Percentiles rank a stretch among this genome's conserved stretches.
Evolutionary conservation across 306 rosid genomes (phyloP).

Genomic region (Castanea crenata): DNA sequence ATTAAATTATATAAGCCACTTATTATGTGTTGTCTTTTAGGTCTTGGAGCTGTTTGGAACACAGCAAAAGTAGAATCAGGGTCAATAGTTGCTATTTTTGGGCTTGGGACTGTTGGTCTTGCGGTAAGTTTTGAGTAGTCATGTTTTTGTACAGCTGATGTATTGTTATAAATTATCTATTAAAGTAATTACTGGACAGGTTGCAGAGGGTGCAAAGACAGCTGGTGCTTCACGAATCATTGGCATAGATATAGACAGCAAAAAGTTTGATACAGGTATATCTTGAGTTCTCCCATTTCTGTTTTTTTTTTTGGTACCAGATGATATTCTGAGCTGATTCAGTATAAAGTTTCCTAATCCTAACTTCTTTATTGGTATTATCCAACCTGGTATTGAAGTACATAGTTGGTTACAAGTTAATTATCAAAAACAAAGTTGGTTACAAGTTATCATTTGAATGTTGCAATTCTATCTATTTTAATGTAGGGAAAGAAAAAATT

Average conservation of each 20-base stretch:
- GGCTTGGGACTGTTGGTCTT: slow-evolving; percentile 94
- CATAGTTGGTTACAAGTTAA: neutral
- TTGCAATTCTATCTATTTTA: neutral
- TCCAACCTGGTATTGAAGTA: neutral
- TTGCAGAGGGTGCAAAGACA: slow-evolving; percentile 91
- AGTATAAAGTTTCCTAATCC: neutral
- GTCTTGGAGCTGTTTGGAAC: slow-evolving; percentile 99
- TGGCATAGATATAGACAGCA: slow-evolving; percentile 79
- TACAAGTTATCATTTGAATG: neutral
- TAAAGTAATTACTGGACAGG: slow-evolving; percentile 43
- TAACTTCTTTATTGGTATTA: slow-evolving; percentile 1
- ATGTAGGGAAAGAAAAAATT: neutral
- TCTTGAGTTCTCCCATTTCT: slow-evolving; percentile 8
- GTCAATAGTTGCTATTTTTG: slow-evolving; percentile 84
- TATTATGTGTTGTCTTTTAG: slow-evolving; percentile 29
- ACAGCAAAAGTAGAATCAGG: slow-evolving; percentile 93
- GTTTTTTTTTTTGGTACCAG: neutral
- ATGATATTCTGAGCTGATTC: slow-evolving; percentile 11
- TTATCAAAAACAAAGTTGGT: neutral
- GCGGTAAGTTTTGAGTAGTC: slow-evolving; percentile 57
- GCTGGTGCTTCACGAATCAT: slow-evolving; percentile 92
- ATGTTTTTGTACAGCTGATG: slow-evolving; percentile 20
- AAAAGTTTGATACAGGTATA: slow-evolving; percentile 67
- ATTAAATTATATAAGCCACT: neutral
- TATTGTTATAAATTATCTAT: slow-evolving; percentile 11